Conservation (phyloP, 352 stramenopile genomes). For the Phytophthora macrochlamydospora region DNA sequence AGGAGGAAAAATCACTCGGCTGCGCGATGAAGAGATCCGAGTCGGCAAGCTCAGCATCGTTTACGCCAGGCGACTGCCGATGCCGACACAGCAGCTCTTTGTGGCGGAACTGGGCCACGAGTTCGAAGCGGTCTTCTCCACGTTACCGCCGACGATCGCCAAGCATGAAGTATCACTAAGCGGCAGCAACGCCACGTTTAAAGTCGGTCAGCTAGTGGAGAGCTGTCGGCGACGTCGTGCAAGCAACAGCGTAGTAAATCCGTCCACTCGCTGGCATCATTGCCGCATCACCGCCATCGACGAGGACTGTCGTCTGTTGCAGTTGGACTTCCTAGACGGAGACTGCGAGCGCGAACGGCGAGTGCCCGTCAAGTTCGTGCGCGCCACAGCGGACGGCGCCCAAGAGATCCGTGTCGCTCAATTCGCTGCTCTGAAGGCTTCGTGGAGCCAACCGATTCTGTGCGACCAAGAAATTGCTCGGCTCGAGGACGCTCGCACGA, state of each 20-base stretch:
- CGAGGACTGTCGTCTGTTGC: constrained; percentile 17
- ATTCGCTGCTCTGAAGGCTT: constrained; percentile 40
- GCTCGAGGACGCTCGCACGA: constrained; percentile 39
- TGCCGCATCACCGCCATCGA: constrained; percentile 41
- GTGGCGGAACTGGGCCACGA: constrained; percentile 41
- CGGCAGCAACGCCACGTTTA: constrained; percentile 14
- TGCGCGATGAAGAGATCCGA: constrained; percentile 38
- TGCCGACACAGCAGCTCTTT: constrained; percentile 51
- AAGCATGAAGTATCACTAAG: constrained; percentile 1
- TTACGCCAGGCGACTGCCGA: constrained; percentile 44
- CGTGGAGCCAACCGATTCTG: constrained; percentile 39
- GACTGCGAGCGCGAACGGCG: constrained; percentile 51
- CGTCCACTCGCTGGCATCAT: constrained; percentile 34
- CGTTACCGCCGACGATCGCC: not conserved
- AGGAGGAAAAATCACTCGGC: constrained; percentile 34
- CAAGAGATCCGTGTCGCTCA: constrained; percentile 18
- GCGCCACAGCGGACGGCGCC: constrained; percentile 35
- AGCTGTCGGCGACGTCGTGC: constrained; percentile 50
- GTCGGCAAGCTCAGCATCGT: constrained; percentile 48
- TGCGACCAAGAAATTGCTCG: constrained; percentile 42
- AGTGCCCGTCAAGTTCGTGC: constrained; percentile 44
- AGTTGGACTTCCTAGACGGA: constrained; percentile 58
- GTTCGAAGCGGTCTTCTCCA: constrained; percentile 43
- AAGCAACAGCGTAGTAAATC: too few species aligned
- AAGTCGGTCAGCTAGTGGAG: constrained; percentile 48